Evolutionary conservation across 257 asterid species (phyloP).

Genomic region (Primulina huaijiensis): DNA sequence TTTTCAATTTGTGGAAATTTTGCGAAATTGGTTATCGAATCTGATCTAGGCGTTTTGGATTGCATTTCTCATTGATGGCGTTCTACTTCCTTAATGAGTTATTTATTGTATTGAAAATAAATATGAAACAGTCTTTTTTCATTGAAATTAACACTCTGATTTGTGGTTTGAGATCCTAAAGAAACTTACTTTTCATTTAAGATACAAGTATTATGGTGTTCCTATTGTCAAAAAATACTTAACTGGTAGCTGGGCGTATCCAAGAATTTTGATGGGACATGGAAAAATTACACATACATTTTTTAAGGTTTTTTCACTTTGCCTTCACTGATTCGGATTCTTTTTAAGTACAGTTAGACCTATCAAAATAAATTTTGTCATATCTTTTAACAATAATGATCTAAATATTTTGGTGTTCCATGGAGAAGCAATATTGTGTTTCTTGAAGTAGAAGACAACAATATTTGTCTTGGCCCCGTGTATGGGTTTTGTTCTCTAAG

Average conservation of each 20-base stretch:
- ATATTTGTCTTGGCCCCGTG: constrained; percentile 7
- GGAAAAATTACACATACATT: background rate
- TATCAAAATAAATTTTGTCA: background rate
- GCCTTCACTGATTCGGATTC: background rate
- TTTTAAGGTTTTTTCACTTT: background rate
- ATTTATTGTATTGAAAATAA: background rate
- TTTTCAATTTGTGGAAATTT: background rate
- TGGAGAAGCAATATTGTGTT: background rate
- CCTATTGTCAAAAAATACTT: background rate
- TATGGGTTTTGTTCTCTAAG: background rate
- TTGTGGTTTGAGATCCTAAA: background rate
- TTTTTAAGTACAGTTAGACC: background rate
- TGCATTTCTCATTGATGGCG: background rate
- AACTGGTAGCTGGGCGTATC: background rate
- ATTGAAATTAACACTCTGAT: background rate
- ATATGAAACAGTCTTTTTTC: background rate
- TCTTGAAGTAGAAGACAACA: constrained; percentile 20
- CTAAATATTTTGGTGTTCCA: constrained; percentile 18
- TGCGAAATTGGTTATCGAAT: background rate
- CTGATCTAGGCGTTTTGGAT: background rate
- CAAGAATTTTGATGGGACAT: background rate
- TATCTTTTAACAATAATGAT: constrained; percentile 7
- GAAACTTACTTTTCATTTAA: background rate
- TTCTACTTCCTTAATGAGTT: background rate
- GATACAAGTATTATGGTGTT: constrained; percentile 4